Conservation (phyloP, 1,284 basidiomycete species). For the Neonothopanus nambi region DNA sequence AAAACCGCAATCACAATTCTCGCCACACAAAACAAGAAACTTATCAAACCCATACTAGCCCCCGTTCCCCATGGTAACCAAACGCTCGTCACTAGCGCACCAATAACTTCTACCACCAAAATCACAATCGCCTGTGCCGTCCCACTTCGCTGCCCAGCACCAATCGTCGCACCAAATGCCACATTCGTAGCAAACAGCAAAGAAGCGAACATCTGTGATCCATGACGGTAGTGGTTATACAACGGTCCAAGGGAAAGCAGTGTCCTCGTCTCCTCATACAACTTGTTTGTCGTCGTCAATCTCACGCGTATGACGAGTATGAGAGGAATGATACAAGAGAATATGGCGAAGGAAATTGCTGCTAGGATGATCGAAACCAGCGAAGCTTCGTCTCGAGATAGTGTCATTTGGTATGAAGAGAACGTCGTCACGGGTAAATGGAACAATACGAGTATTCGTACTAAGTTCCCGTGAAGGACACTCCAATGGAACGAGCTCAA, state of each 20-base stretch:
- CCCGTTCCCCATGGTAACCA: slow-evolving; percentile 97
- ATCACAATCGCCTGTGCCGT: slow-evolving; percentile 91
- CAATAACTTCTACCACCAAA: slow-evolving; percentile 80
- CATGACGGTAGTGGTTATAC: slow-evolving; percentile 93
- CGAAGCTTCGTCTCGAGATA: slow-evolving; percentile 39
- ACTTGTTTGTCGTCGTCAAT: slow-evolving; percentile 81
- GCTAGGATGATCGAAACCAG: slow-evolving; percentile 69
- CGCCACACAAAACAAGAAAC: slow-evolving; percentile 88
- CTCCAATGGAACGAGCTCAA: slow-evolving; percentile 76
- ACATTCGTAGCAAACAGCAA: slow-evolving; percentile 83
- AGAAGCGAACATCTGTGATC: slow-evolving; percentile 86
- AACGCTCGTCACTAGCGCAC: slow-evolving; percentile 83
- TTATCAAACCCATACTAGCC: slow-evolving; percentile 92
- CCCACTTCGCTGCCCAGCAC: slow-evolving; percentile 86
- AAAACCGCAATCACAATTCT: slow-evolving; percentile 89
- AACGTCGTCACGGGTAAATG: slow-evolving; percentile 94
- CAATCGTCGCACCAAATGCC: slow-evolving; percentile 81
- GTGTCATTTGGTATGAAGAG: slow-evolving; percentile 83
- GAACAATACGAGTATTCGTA: slow-evolving; percentile 87
- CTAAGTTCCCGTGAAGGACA: slow-evolving; percentile 85
- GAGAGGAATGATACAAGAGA: slow-evolving; percentile 79
- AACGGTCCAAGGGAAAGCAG: slow-evolving; percentile 91
- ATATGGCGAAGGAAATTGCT: slow-evolving; percentile 72
- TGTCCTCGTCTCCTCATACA: slow-evolving; percentile 93
- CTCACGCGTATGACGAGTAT: slow-evolving; percentile 77